Evolutionary conservation across 768 basidiomycete species (phyloP).

Genomic region (Psilocybe subaeruginosa): DNA sequence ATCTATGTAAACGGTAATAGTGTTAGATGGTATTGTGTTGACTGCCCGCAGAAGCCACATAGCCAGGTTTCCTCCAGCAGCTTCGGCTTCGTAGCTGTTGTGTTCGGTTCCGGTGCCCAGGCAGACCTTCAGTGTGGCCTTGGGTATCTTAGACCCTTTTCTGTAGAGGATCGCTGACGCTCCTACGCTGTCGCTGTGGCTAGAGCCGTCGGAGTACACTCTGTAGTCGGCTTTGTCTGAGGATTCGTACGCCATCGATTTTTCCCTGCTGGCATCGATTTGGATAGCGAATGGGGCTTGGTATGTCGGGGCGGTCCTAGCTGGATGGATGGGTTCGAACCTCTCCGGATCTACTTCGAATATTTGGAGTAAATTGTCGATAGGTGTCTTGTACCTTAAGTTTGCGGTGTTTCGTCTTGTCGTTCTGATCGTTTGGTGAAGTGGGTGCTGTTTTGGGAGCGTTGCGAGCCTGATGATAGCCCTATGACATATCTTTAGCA

Average conservation of each 20-base stretch:
- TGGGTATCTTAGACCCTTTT: no score
- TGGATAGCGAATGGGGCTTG: not conserved
- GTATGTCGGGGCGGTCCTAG: not conserved
- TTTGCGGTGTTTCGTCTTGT: not conserved
- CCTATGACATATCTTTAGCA: conserved; percentile 6
- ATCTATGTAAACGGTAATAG: no score
- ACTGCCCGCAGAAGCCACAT: no score
- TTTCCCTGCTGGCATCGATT: not conserved
- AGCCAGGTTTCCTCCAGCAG: no score
- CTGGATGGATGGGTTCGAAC: not conserved
- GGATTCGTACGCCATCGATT: not conserved
- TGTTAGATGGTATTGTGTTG: no score
- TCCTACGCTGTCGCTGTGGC: conserved; percentile 17
- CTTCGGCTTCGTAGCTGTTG: no score
- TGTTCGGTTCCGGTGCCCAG: no score
- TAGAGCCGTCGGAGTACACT: conserved; percentile 17
- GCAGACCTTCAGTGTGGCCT: no score
- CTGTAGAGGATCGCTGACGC: conserved; percentile 20
- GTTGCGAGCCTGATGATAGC: conserved; percentile 3
- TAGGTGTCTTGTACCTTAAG: not conserved
- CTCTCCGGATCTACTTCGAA: not conserved
- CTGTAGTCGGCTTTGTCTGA: not conserved
- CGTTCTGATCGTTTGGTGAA: not conserved
- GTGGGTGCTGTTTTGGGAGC: conserved; percentile 9
- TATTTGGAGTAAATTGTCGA: not conserved